Evolutionary conservation across 1,284 basidiomycete genomes (phyloP), one percentile per base, ranked within the genome.

Genomic region (Cryptococcus sp.): DNA sequence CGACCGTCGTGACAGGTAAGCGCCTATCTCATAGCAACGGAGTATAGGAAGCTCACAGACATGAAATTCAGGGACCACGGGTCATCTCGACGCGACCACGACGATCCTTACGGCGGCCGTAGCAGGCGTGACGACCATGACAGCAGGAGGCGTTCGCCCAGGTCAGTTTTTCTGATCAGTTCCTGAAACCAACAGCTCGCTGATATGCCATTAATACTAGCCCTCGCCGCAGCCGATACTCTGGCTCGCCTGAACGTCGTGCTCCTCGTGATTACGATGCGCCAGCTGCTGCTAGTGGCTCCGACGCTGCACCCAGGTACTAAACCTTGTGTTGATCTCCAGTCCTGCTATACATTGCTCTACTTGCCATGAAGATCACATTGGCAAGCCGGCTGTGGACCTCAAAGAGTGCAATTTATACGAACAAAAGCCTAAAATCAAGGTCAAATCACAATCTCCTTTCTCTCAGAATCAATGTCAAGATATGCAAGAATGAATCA

Each of bases 221-320:
- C 29, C 62, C 65, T 20, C 56, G 61, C 23, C 65, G 68, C 46
- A 63, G 65, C 47, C 61, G 73, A 50, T 64, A 64, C 56, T 72
- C 72, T 25, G 63, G 54, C 22, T 73, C 73, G 17, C 72, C 73
- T 8, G 72, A 73, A 51, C 66, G 70, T 46, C 65, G 73, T 46
- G 58, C 64, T 54, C 54, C 66, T 39, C 57, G 59, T 29, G 59
- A 61, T 38, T 61, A 61, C 45, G 59, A 61, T 19, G 50, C 55
- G 50, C 54, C 54, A 22, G 50, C 45, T 17, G 48, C 26, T 39
- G 45, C 46, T 34, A 13, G 29, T 13, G 29, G 29, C 2, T 34
- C 29, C 29, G 29, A 34, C 23, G 62, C 64, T 34, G 38, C 46
- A 8, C 47, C 64, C 5, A 61, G 65, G 47, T 67, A 69, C 54